These are phyloP conservation scores for Globisporangium mamillatum DNA, from an alignment of 352 stramenopile species.

Conservation along the genomic window DNA sequence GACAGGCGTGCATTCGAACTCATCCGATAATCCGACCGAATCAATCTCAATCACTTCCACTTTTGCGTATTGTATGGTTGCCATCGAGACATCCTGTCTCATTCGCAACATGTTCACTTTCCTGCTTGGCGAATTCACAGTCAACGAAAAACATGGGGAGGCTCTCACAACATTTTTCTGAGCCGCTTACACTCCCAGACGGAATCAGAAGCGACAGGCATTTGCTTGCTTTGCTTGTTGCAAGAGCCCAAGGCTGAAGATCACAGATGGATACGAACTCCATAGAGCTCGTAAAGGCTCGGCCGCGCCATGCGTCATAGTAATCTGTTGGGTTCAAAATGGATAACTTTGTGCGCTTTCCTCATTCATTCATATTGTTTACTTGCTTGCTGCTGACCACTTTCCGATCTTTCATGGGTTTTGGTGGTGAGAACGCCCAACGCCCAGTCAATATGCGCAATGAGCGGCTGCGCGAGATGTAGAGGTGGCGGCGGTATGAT, in stretches of 20 bases:
- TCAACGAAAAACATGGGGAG: neutral
- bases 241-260: too few species aligned
- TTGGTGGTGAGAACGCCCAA: neutral
- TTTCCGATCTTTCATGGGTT: neutral
- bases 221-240: too few species aligned
- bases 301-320: neutral
- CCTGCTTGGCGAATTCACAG: neutral
- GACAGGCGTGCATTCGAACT: too few species aligned
- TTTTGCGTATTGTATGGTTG: neutral
- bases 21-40: too few species aligned
- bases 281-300: neutral
- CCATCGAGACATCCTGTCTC: neutral
- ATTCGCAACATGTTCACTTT: neutral
- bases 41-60: neutral
- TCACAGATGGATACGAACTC: neutral
- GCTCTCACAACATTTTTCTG: neutral
- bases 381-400: neutral
- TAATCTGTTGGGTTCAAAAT: neutral
- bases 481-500: neutral
- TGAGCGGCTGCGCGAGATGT: neutral
- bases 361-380: neutral
- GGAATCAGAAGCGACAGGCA: neutral
- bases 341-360: neutral
- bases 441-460: neutral
- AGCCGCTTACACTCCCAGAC: neutral